These are phyloP conservation scores for Ganoderma lucidum DNA, from an alignment of 1,284 basidiomycete genomes.

Conservation along the genomic window DNA sequence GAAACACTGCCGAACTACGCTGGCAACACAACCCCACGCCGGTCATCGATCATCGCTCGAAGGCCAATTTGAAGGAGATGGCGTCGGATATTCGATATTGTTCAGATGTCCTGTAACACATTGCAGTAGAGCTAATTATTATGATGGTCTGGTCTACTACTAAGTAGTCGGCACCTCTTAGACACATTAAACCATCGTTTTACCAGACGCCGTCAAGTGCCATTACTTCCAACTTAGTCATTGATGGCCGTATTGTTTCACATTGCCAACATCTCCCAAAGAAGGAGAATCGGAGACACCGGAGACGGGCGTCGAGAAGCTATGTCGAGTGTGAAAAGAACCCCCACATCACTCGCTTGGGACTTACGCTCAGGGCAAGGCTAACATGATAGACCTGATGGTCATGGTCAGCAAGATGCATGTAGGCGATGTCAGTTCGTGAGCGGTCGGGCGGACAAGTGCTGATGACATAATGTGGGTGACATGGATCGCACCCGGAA, in stretches of 20 bases:
- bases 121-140: no score
- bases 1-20: no score
- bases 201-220: not conserved
- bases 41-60: no score
- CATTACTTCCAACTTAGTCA: not conserved
- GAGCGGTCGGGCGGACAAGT: not conserved
- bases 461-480: not conserved
- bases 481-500: not conserved
- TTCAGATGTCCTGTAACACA: no score
- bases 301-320: not conserved
- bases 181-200: not conserved
- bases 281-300: not conserved
- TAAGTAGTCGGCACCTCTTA: not conserved
- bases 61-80: no score
- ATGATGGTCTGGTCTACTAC: no score
- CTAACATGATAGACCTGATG: not conserved
- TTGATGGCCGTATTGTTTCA: not conserved
- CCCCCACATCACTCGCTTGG: slow-evolving; percentile 2
- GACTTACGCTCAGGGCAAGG: not conserved
- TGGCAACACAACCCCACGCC: no score
- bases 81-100: no score
- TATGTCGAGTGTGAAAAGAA: not conserved
- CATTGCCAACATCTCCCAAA: not conserved
- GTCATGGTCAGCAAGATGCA: not conserved
- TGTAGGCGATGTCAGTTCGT: slow-evolving; percentile 2